A percentile compares a stretch with the other conserved stretches of the same genome.
Conservation (phyloP, 2,329 filamentous ascomycete species). For the Fusarium sp. region DNA sequence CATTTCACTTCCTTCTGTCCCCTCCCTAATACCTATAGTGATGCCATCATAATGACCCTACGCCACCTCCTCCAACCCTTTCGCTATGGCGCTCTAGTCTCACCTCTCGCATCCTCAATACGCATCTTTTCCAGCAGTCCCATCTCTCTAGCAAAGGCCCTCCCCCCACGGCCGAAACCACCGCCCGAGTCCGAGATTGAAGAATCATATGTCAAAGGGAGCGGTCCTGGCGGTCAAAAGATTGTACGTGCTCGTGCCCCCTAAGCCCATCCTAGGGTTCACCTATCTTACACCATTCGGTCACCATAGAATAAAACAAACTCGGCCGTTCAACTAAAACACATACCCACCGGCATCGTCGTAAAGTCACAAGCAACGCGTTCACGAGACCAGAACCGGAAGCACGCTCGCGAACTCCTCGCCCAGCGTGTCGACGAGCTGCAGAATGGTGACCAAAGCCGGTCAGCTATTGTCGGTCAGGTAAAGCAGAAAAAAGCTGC, state of each 20-base stretch:
- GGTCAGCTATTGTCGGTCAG: slow-evolving; percentile 70
- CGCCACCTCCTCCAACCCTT: slow-evolving; percentile 18
- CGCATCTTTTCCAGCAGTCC: slow-evolving; percentile 48
- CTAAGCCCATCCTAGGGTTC: no score
- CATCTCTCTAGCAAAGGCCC: slow-evolving; percentile 56
- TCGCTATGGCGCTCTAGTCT: neutral
- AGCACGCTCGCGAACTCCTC: slow-evolving; percentile 80
- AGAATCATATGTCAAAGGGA: slow-evolving; percentile 88
- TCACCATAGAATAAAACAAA: slow-evolving; percentile 85
- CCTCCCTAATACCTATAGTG: neutral
- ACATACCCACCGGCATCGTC: slow-evolving; percentile 88
- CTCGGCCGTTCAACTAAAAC: slow-evolving; percentile 91
- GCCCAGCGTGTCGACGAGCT: slow-evolving; percentile 78
- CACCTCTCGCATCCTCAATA: slow-evolving; percentile 7
- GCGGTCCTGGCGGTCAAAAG: slow-evolving; percentile 93
- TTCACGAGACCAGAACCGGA: slow-evolving; percentile 85
- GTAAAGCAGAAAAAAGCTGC: slow-evolving; percentile 74
- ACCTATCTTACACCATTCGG: slow-evolving; percentile 4
- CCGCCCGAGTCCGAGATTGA: slow-evolving; percentile 82
- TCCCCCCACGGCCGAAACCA: slow-evolving; percentile 78
- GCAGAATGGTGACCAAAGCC: slow-evolving; percentile 74
- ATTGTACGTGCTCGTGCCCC: slow-evolving; percentile 64
- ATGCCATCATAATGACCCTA: slow-evolving; percentile 17
- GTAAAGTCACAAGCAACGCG: slow-evolving; percentile 94
- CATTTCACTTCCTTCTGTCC: neutral